These are phyloP conservation scores for Tetrahymena thermophila DNA, from an alignment of 73 alveolate genomes.

Conservation along the genomic window DNA sequence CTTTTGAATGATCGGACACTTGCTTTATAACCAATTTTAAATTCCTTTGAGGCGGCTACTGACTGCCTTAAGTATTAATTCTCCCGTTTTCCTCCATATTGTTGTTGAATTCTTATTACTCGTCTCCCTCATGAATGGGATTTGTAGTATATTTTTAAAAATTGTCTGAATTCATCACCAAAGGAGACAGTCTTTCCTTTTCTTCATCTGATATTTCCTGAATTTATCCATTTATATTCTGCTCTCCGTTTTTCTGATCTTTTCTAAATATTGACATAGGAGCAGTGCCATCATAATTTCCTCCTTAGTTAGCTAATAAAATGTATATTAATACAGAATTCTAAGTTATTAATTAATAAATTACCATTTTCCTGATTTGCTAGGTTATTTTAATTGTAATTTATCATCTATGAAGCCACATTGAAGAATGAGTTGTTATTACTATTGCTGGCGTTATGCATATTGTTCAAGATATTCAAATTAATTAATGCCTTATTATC, in stretches of 20 bases:
- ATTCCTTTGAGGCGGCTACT: background rate
- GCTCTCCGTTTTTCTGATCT: background rate
- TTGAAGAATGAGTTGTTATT: background rate
- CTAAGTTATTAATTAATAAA: background rate
- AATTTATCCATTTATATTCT: background rate
- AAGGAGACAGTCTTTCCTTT: background rate
- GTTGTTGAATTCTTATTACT: background rate
- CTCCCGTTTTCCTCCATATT: background rate
- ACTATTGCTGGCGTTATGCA: background rate
- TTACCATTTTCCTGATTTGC: background rate
- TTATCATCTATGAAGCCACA: background rate
- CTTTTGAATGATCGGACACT: background rate
- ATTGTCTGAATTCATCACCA: background rate
- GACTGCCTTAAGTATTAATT: background rate
- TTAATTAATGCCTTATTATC: background rate
- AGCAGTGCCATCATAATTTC: background rate
- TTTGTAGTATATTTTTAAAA: background rate
- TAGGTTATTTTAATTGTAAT: background rate
- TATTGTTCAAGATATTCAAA: background rate
- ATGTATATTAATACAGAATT: background rate
- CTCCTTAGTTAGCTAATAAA: background rate
- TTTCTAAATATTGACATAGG: background rate
- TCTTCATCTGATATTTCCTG: background rate
- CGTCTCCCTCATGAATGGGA: background rate
- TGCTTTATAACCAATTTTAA: background rate